Evolutionary conservation across 1,139 yeast genomes (phyloP).

Genomic region (Saccharomyces hybrid): DNA sequence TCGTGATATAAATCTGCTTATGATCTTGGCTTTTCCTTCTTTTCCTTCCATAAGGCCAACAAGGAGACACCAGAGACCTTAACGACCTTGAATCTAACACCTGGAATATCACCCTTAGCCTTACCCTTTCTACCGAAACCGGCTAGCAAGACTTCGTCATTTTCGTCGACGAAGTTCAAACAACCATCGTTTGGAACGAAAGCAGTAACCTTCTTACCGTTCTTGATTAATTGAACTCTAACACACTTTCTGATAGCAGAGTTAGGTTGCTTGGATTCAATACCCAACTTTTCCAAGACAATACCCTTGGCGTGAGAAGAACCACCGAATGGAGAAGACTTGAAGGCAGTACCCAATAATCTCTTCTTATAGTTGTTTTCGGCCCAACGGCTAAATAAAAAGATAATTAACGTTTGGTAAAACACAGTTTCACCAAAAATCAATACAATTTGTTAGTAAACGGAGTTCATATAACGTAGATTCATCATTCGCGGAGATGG

Average conservation of each 20-base stretch:
- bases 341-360: slow-evolving; percentile 98
- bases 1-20: slow-evolving; percentile 36
- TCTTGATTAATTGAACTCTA: slow-evolving; percentile 99
- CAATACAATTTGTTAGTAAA: neutral
- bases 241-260: slow-evolving; percentile 99
- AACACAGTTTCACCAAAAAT: slow-evolving; percentile 1
- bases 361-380: slow-evolving; percentile 96
- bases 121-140: slow-evolving; percentile 99
- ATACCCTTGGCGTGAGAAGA: slow-evolving; percentile 99
- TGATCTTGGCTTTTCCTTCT: slow-evolving; percentile 99
- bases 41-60: slow-evolving; percentile 99
- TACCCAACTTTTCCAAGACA: slow-evolving; percentile 97
- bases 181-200: slow-evolving; percentile 99
- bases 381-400: slow-evolving; percentile 77
- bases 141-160: slow-evolving; percentile 97
- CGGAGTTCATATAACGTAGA: neutral
- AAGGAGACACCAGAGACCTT: slow-evolving; percentile 99
- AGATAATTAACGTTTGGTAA: slow-evolving; percentile 15
- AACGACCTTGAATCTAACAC: slow-evolving; percentile 99
- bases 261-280: slow-evolving; percentile 99
- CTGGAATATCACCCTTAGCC: slow-evolving; percentile 99
- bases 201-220: slow-evolving; percentile 99
- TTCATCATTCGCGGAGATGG: neutral
- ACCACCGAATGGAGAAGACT: slow-evolving; percentile 99
- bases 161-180: slow-evolving; percentile 98